Evolutionary conservation across 192 early-diverging fungal genomes (phyloP), one percentile per base, ranked within the genome.

Genomic region (Podila minutissima): DNA sequence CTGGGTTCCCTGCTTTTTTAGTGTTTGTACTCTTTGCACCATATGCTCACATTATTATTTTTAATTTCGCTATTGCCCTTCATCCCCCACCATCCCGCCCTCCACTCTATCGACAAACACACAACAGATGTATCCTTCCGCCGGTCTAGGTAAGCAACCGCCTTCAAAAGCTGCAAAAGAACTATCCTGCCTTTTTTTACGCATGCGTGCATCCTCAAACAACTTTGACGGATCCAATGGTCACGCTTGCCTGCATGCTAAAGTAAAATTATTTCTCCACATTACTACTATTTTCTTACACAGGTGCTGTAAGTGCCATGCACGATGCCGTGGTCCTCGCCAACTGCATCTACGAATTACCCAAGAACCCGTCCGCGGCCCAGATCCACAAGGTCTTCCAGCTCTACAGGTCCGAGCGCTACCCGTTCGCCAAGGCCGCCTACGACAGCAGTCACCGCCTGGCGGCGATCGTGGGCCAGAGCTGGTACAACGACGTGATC

Each of bases 401-500:
- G 33, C 24, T 49, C 28, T 74, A 74, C 64, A 66, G 38, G 26
- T 61, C 29, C 35, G 72, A 74, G 37, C 64, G 72, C 4, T 74
- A 61, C 59, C 72, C 72, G 6, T 33, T 74, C 10, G 72, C 64
- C 28, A 74, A 66, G 24, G 28, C 64, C 12, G 55, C 72, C 7
- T 74, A 74, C 46, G 64, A 74, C 37, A 66, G 64, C 15, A 74
- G 72, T 28, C 72, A 74, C 60, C 72, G 72, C 12, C 64, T 74
- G 13, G 64, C 72, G 26, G 66, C 57, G 26, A 60, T 74, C 46
- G 48, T 74, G n/a, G 58, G 49, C 24, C 72, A 74, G 64, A 11
- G 66, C 24, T 74, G 72, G 72, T 74, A 74, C 59, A 61, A 62
- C 17, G n/a, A 66, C 37, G 2, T 74, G 8, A 60, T 74, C 19